phyloP scores from a whole-genome alignment of 176 grass and related monocot species.

The sorghum (Sorghum bicolor) region Sorghum_bicolor_NCBIv3 NC_012879.2:59288001-59288500 shows the following conservation, averaged over 20 bases:
- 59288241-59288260: neutral
- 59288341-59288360: neutral
- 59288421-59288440: neutral
- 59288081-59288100: conserved; percentile 1
- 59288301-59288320: neutral
- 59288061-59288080: neutral
- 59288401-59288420: neutral
- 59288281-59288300: neutral
- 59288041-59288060: neutral
- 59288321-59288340: neutral
- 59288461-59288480: neutral
- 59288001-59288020: neutral
- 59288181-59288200: neutral
- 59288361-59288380: neutral
- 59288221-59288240: neutral
- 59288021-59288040: neutral
- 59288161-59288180: neutral
- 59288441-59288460: neutral
- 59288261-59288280: neutral
- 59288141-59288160: neutral
- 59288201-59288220: neutral
- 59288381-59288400: neutral
- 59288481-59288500: neutral
- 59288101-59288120: neutral
- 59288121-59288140: neutral